Base-by-base conservation (phyloP, 345 rosid species). In the Boechera stricta region DNA sequence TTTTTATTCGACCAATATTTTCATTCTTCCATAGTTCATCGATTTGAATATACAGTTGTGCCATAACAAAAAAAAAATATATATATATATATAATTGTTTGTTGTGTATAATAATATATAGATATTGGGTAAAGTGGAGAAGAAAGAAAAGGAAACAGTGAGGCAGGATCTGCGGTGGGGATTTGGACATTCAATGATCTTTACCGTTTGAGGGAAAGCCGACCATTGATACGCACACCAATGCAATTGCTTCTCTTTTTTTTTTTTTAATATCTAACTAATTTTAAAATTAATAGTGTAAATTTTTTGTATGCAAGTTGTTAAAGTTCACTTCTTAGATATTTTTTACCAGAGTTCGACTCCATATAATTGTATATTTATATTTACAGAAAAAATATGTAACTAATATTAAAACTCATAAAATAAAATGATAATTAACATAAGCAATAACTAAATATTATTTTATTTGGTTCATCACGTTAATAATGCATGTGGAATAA, bases 161-260 rank as follows among this genome's bases (percentile, higher is more conserved):
- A 69, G 77, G 70, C 77, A 78, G 82, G 47, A 79, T 73, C 74
- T 79, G 74, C 78, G 82, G 82, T 79, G 65, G 70, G 66, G 82
- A 79, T 79, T 79, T 73, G 74, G 69, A 79, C 78, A 73, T 61
- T 79, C 78, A 67, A 73, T 73, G 78, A 67, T 73, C 78, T 72
- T 21, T 79, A 73, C 78, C 70, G 77, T 73, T 73, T 79, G 74
- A 67, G 49, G 53, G 66, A 44, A 79, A 73, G 71, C 82, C 78
- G 78, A 79, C 82, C 82, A 79, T 54, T 53, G 71, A 67, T 73
- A 31, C 82, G 71, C 71, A 61, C 75, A 67, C 75, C 82, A 67
- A 79, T 73, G 82, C 66, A 33, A 6, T 73, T 79, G 82, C 78
- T 79, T 61, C 65, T 64, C 49, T 24, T 5, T 61, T 42, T 32